phyloP scores from a whole-genome alignment of 192 early-diverging fungal species.

The Coemansia sp. region DNA sequence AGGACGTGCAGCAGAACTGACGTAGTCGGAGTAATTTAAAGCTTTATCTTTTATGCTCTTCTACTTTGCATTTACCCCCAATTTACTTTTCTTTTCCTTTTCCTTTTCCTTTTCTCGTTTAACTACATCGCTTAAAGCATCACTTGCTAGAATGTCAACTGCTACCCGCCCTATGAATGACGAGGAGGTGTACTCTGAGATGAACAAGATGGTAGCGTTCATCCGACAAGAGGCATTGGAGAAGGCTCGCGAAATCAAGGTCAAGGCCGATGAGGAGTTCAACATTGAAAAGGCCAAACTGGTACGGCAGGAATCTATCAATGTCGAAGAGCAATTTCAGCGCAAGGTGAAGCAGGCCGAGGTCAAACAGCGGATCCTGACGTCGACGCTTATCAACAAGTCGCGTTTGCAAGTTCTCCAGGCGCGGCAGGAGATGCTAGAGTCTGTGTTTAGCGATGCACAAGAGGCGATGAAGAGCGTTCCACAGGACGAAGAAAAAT shows the following conservation, averaged over 20 bases:
- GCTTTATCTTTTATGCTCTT: constrained; percentile 13
- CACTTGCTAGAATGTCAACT: constrained; percentile 32
- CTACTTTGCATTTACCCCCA: constrained; percentile 6
- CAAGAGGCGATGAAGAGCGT: constrained; percentile 64
- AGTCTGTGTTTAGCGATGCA: constrained; percentile 80
- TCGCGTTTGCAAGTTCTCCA: constrained; percentile 87
- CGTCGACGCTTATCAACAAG: constrained; percentile 97
- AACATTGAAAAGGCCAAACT: constrained; percentile 99
- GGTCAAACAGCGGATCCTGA: constrained; percentile 92
- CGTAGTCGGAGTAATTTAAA: neutral
- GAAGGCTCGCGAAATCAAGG: constrained; percentile 97
- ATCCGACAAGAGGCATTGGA: constrained; percentile 99
- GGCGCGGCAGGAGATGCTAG: constrained; percentile 85
- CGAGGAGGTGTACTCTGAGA: constrained; percentile 93
- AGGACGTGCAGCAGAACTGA: constrained; percentile 4
- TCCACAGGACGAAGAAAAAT: constrained; percentile 62
- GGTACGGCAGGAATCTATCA: constrained; percentile 95
- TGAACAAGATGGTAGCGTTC: constrained; percentile 99
- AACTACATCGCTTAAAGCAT: neutral
- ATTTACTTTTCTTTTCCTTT: constrained; percentile 4
- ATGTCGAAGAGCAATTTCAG: constrained; percentile 94
- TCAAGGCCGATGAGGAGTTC: constrained; percentile 99
- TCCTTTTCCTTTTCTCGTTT: constrained; percentile 8
- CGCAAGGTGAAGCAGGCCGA: constrained; percentile 98
- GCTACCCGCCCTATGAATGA: constrained; percentile 81